Evolutionary conservation across 345 rosid species (phyloP).

Genomic region (Turritis glabra): DNA sequence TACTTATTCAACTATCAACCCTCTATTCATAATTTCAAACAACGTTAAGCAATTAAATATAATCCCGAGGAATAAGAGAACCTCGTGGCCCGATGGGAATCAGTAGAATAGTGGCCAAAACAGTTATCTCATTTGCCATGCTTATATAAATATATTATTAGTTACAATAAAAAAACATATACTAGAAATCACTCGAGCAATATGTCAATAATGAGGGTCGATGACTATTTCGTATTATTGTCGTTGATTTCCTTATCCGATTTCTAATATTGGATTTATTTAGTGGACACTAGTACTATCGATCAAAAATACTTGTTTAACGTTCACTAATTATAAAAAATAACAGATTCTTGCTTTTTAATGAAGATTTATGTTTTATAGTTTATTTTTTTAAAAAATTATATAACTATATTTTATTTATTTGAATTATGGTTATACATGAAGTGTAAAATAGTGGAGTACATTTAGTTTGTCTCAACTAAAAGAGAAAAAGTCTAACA

Average conservation of each 20-base stretch:
- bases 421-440: not conserved
- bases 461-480: constrained; percentile 21
- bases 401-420: not conserved
- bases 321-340: not conserved
- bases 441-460: not conserved
- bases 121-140: not conserved
- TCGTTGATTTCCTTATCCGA: no score
- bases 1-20: no score
- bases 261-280: no score
- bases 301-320: not conserved
- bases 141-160: not conserved
- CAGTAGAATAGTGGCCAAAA: no score
- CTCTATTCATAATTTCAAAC: not conserved
- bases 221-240: not conserved
- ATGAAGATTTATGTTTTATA: not conserved
- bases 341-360: not conserved
- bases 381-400: not conserved
- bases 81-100: not conserved
- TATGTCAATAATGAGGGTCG: not conserved
- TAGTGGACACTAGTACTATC: not conserved
- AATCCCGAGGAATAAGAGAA: not conserved
- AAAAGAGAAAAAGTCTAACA: constrained; percentile 18
- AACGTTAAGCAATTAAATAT: not conserved
- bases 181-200: not conserved
- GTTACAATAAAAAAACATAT: not conserved